phyloP scores from a whole-genome alignment of 768 basidiomycete species.

The Pleurotus pulmonarius region DNA sequence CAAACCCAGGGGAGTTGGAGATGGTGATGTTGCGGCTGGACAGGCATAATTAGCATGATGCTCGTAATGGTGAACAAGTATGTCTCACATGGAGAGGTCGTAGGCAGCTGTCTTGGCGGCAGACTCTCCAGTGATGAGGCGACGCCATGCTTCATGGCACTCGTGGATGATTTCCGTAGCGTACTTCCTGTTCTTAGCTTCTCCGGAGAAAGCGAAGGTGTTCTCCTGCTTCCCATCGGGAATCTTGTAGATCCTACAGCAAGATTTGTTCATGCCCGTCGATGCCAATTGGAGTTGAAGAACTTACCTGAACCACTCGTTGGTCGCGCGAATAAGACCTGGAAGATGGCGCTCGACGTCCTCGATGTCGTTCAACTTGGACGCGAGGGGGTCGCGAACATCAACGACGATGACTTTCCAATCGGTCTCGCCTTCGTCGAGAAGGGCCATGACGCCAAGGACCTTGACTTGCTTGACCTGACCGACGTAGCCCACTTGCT shows the following conservation, averaged over 20 bases:
- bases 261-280: background rate
- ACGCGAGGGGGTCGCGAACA: constrained; percentile 89
- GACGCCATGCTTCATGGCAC: constrained; percentile 98
- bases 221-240: constrained; percentile 97
- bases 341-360: constrained; percentile 98
- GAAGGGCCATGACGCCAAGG: constrained; percentile 98
- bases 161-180: constrained; percentile 99
- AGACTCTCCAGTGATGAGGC: constrained; percentile 77
- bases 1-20: constrained; percentile 68
- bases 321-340: constrained; percentile 93
- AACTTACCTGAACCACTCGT: constrained; percentile 94
- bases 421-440: constrained; percentile 99
- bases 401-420: constrained; percentile 99
- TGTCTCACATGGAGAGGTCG: constrained; percentile 81
- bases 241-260: constrained; percentile 85
- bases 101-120: constrained; percentile 68
- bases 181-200: constrained; percentile 99
- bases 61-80: background rate
- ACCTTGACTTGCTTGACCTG: constrained; percentile 99
- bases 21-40: constrained; percentile 78
- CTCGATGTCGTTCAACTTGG: constrained; percentile 97
- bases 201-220: constrained; percentile 97
- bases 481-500: constrained; percentile 94
- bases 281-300: background rate
- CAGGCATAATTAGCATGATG: background rate